Percentiles rank a stretch among this genome's conserved stretches.
phyloP scores from a whole-genome alignment of 805 yeast species.

The Myxozyma kluyveri region DNA sequence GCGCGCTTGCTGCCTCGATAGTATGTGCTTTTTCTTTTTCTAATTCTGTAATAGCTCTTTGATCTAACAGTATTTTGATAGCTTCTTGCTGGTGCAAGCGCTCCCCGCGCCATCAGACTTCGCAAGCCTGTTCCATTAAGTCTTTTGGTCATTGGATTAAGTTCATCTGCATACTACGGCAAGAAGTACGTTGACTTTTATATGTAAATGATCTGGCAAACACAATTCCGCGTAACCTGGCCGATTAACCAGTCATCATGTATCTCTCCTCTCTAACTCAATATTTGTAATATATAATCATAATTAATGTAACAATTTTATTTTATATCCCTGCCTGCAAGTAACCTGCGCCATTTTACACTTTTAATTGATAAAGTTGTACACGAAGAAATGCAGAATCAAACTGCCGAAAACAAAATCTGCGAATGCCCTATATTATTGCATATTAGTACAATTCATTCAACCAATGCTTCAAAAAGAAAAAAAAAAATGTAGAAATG shows the following conservation, averaged over 20 bases:
- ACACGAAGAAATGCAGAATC: constrained; percentile 80
- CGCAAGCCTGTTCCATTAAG: constrained; percentile 73
- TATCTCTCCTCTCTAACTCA: too few relatives aligned
- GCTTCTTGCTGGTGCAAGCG: constrained; percentile 61
- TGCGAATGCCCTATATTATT: constrained; percentile 57
- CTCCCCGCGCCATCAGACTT: constrained; percentile 64
- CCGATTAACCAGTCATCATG: too few relatives aligned
- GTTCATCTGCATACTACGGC: constrained; percentile 65
- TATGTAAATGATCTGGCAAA: constrained; percentile 1
- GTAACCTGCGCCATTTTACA: too few relatives aligned
- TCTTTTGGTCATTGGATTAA: constrained; percentile 60
- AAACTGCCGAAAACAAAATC: constrained; percentile 86
- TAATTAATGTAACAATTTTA: too few relatives aligned
- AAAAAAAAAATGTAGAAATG: constrained; percentile 39
- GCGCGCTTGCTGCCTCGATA: constrained; percentile 70
- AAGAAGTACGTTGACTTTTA: constrained; percentile 76
- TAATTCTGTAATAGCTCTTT: neutral
- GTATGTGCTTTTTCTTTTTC: constrained; percentile 32
- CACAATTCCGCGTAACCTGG: too few relatives aligned
- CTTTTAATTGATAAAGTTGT: constrained; percentile 82
- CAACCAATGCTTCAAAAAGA: neutral
- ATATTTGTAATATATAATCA: too few relatives aligned
- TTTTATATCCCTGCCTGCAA: too few relatives aligned
- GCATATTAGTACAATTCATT: neutral
- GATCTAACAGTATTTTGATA: neutral